phyloP scores from a whole-genome alignment of 2,329 filamentous ascomycete genomes.

The Septoria petroselini region DNA sequence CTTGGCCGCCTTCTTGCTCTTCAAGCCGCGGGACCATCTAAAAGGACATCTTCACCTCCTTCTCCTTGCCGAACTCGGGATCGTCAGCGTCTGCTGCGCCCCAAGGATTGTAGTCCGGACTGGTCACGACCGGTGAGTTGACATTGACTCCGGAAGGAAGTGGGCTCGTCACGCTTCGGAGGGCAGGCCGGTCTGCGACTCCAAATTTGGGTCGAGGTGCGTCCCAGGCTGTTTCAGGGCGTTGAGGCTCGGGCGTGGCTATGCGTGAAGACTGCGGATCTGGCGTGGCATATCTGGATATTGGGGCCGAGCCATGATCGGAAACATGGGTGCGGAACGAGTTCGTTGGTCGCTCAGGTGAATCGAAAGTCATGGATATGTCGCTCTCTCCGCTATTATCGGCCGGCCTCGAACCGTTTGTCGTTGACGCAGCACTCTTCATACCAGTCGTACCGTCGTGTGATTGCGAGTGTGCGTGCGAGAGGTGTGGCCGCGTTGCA shows the following conservation, averaged over 20 bases:
- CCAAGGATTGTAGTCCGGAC: constrained; percentile 46
- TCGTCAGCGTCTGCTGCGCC: constrained; percentile 46
- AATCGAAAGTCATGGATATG: constrained; percentile 47
- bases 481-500: constrained; percentile 11
- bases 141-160: constrained; percentile 8
- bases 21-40: not conserved
- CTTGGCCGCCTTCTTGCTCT: no score
- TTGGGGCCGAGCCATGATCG: constrained; percentile 12
- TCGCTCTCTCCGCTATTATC: constrained; percentile 45
- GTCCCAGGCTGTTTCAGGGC: constrained; percentile 9
- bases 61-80: constrained; percentile 47
- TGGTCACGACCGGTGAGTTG: constrained; percentile 3
- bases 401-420: constrained; percentile 23
- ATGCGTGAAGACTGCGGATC: not conserved
- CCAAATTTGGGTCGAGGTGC: constrained; percentile 4
- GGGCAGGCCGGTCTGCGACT: constrained; percentile 17
- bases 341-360: constrained; percentile 24
- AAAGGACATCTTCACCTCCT: constrained; percentile 51
- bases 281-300: constrained; percentile 10
- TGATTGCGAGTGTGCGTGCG: constrained; percentile 12
- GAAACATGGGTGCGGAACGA: constrained; percentile 16
- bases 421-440: not conserved
- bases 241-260: constrained; percentile 12
- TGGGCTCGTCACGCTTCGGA: constrained; percentile 33
- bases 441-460: constrained; percentile 14